These are phyloP conservation scores for Saccharomyces eubayanus DNA, from an alignment of 805 yeast species.

Conservation along the genomic window DNA sequence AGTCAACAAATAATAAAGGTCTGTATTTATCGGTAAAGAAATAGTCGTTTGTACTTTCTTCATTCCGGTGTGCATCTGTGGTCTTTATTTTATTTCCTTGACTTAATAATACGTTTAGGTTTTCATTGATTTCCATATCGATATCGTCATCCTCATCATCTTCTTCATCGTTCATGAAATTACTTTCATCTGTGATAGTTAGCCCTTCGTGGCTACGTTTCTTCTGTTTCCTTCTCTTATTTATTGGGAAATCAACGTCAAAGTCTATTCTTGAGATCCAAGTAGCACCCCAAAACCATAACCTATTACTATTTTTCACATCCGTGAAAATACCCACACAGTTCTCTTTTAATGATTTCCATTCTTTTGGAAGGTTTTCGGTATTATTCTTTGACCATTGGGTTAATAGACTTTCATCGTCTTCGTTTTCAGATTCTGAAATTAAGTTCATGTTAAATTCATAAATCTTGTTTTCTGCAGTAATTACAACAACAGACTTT, in stretches of 20 bases:
- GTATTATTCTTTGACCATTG: slow-evolving; percentile 75
- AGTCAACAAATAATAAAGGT: slow-evolving; percentile 56
- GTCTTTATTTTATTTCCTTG: slow-evolving; percentile 10
- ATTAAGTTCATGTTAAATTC: slow-evolving; percentile 44
- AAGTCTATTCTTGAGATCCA: slow-evolving; percentile 77
- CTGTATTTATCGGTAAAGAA: slow-evolving; percentile 73
- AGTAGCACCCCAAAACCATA: slow-evolving; percentile 83
- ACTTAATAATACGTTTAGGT: slow-evolving; percentile 5
- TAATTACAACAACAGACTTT: slow-evolving; percentile 51
- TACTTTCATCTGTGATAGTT: slow-evolving; percentile 35
- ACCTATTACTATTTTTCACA: slow-evolving; percentile 32
- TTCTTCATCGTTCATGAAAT: slow-evolving; percentile 27
- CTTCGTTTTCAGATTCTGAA: slow-evolving; percentile 4
- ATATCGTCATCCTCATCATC: slow-evolving; percentile 28
- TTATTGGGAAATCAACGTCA: slow-evolving; percentile 44
- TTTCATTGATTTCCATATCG: slow-evolving; percentile 18
- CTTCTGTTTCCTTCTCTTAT: slow-evolving; percentile 25
- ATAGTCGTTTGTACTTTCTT: slow-evolving; percentile 40
- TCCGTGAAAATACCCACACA: slow-evolving; percentile 64
- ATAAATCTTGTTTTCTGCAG: slow-evolving; percentile 65
- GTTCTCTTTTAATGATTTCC: slow-evolving; percentile 49
- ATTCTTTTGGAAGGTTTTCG: slow-evolving; percentile 63
- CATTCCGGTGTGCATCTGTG: slow-evolving; percentile 19
- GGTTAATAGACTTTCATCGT: slow-evolving; percentile 34
- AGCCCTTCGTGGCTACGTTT: slow-evolving; percentile 38